Conservation (phyloP, 345 rosid genomes). For the Hibiscus trionum region DNA sequence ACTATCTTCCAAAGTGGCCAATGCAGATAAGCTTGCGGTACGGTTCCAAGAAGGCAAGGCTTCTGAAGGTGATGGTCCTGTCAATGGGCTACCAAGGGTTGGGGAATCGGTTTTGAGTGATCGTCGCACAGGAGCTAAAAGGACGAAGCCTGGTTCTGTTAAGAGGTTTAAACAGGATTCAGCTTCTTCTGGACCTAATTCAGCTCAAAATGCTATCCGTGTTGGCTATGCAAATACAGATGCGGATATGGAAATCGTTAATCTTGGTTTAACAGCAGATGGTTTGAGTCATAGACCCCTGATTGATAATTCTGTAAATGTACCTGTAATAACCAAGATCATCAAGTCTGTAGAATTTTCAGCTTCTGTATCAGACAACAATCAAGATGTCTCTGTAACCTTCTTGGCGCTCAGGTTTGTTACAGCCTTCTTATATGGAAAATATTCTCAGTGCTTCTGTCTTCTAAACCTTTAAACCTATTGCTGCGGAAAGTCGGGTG, state of each 20-base stretch:
- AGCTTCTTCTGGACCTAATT: conserved; percentile 21
- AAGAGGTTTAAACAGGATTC: conserved; percentile 82
- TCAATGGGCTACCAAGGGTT: conserved; percentile 42
- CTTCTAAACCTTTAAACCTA: no score
- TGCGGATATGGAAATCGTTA: conserved; percentile 30
- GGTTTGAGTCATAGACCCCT: conserved; percentile 30
- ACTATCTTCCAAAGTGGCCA: conserved; percentile 31
- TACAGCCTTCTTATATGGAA: background rate
- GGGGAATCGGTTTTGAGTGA: conserved; percentile 40
- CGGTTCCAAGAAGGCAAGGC: conserved; percentile 40
- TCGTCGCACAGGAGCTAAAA: conserved; percentile 67
- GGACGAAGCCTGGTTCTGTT: conserved; percentile 89
- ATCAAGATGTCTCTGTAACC: conserved; percentile 64
- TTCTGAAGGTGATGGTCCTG: conserved; percentile 36
- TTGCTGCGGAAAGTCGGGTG: no score
- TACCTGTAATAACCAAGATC: conserved; percentile 49
- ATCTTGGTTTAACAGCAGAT: conserved; percentile 26
- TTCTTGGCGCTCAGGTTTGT: conserved; percentile 81
- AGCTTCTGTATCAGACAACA: conserved; percentile 43
- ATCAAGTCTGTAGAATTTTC: conserved; percentile 66
- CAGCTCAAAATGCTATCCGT: conserved; percentile 27
- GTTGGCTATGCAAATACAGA: conserved; percentile 34
- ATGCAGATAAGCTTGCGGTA: conserved; percentile 33
- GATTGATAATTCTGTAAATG: conserved; percentile 32
- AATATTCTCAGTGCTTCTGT: background rate